Conservation (phyloP, 2,329 filamentous ascomycete species). For the Phoma sp. region DNA sequence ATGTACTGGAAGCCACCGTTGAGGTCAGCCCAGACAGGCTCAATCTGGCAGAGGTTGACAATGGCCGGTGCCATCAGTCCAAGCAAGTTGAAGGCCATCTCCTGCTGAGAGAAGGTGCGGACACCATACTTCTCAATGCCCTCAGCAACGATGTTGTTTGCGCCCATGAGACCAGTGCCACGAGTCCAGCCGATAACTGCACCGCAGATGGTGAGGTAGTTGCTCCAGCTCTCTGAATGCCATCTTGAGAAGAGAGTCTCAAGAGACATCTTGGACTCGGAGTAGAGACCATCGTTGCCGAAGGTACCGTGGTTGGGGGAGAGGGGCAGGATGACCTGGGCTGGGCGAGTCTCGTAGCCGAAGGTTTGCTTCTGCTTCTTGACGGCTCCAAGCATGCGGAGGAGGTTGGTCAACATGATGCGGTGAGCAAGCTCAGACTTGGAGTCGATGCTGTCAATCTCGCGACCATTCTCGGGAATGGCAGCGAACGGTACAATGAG, state of each 20-base stretch:
- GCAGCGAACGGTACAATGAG: slow-evolving; percentile 96
- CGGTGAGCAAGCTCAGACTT: slow-evolving; percentile 97
- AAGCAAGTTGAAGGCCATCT: slow-evolving; percentile 99
- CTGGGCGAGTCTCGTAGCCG: slow-evolving; percentile 92
- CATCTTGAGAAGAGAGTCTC: slow-evolving; percentile 99
- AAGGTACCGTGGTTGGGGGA: slow-evolving; percentile 99
- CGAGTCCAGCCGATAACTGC: slow-evolving; percentile 99
- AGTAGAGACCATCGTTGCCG: slow-evolving; percentile 96
- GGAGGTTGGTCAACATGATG: slow-evolving; percentile 97
- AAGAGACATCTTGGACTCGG: slow-evolving; percentile 94
- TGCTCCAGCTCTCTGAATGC: slow-evolving; percentile 96
- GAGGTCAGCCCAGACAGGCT: slow-evolving; percentile 95
- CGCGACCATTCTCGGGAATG: slow-evolving; percentile 95
- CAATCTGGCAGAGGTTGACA: slow-evolving; percentile 92
- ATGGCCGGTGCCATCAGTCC: slow-evolving; percentile 94
- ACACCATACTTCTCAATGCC: slow-evolving; percentile 96
- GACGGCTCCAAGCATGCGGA: slow-evolving; percentile 87
- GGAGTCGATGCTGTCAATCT: slow-evolving; percentile 96
- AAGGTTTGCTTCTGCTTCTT: slow-evolving; percentile 89
- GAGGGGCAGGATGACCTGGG: slow-evolving; percentile 92
- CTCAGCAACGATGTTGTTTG: slow-evolving; percentile 96
- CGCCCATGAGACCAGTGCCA: slow-evolving; percentile 96
- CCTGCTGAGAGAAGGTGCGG: slow-evolving; percentile 97
- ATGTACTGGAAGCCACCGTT: slow-evolving; percentile 99
- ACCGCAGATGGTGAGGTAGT: slow-evolving; percentile 97